Percentiles rank a stretch among this genome's conserved stretches.
phyloP scores from a whole-genome alignment of 768 basidiomycete species.

The Dioszegia aurantiaca region DNA sequence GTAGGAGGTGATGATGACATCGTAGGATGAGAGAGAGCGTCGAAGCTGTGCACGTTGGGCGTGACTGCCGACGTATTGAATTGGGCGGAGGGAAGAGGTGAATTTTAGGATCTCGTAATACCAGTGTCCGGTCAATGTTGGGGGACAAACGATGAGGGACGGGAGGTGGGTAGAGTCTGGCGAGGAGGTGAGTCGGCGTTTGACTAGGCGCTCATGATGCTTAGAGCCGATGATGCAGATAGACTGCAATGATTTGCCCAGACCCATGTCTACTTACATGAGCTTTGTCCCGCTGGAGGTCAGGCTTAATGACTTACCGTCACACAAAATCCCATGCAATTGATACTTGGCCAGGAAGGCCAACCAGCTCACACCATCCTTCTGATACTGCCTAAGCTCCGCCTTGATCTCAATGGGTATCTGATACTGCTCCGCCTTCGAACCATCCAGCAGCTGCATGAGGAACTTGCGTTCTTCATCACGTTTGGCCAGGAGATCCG shows the following conservation, averaged over 20 bases:
- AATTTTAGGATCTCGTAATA: conserved; percentile 97
- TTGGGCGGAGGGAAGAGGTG: conserved; percentile 72
- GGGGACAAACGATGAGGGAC: conserved; percentile 92
- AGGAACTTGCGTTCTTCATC: conserved; percentile 87
- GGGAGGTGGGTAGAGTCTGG: conserved; percentile 81
- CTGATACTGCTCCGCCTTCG: conserved; percentile 83
- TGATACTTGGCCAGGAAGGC: conserved; percentile 98
- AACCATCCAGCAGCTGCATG: conserved; percentile 88
- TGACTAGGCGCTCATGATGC: conserved; percentile 77
- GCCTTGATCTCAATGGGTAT: conserved; percentile 87
- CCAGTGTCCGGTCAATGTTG: conserved; percentile 98
- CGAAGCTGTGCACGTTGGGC: conserved; percentile 72
- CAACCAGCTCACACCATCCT: conserved; percentile 97
- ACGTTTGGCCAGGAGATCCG: conserved; percentile 77
- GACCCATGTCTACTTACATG: conserved; percentile 80
- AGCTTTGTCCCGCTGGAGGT: conserved; percentile 1
- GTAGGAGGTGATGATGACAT: conserved; percentile 95
- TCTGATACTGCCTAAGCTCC: conserved; percentile 93
- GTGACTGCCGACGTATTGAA: conserved; percentile 84
- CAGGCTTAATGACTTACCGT: too few species aligned
- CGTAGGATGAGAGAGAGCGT: conserved; percentile 65
- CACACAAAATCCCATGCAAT: conserved; percentile 93
- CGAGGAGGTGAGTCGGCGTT: conserved; percentile 63
- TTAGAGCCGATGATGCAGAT: conserved; percentile 96
- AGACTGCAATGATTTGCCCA: conserved; percentile 95